Conservation (phyloP, 495 filamentous ascomycete species). For the Pseudoneurospora amorphoporcata region DNA sequence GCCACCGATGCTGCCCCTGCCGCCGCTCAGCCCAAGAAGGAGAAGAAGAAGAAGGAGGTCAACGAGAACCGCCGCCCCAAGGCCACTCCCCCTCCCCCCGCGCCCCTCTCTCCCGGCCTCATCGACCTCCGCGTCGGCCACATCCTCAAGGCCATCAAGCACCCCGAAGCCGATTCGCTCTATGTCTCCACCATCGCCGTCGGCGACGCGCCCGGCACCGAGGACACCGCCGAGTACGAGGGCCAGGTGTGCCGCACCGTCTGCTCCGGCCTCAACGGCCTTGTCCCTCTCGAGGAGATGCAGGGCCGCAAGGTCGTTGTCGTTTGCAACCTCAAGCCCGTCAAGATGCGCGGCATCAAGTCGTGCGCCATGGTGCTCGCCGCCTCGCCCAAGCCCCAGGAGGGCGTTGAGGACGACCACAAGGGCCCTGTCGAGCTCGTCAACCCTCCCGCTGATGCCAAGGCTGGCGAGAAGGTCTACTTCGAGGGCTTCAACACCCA, state of each 20-base stretch:
- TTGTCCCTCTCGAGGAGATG: constrained; percentile 90
- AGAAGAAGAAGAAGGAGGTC: constrained; percentile 67
- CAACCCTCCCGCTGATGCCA: constrained; percentile 65
- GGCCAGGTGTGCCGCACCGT: constrained; percentile 86
- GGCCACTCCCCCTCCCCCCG: constrained; percentile 55
- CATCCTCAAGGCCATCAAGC: constrained; percentile 86
- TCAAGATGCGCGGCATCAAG: constrained; percentile 97
- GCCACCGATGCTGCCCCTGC: constrained; percentile 22
- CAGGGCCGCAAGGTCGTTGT: constrained; percentile 88
- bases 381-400: constrained; percentile 67
- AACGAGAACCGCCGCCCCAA: constrained; percentile 73
- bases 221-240: constrained; percentile 78
- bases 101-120: constrained; percentile 66
- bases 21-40: constrained; percentile 24
- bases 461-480: constrained; percentile 74
- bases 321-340: constrained; percentile 95
- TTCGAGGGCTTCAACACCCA: constrained; percentile 93
- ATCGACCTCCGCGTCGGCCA: constrained; percentile 96
- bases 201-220: constrained; percentile 75
- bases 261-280: constrained; percentile 89
- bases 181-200: constrained; percentile 95
- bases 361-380: constrained; percentile 93
- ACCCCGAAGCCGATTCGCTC: constrained; percentile 92
- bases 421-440: constrained; percentile 90
- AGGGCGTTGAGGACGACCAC: constrained; percentile 75